Base-by-base conservation (phyloP, 768 basidiomycete genomes). In the Wakefieldia striispora region DNA sequence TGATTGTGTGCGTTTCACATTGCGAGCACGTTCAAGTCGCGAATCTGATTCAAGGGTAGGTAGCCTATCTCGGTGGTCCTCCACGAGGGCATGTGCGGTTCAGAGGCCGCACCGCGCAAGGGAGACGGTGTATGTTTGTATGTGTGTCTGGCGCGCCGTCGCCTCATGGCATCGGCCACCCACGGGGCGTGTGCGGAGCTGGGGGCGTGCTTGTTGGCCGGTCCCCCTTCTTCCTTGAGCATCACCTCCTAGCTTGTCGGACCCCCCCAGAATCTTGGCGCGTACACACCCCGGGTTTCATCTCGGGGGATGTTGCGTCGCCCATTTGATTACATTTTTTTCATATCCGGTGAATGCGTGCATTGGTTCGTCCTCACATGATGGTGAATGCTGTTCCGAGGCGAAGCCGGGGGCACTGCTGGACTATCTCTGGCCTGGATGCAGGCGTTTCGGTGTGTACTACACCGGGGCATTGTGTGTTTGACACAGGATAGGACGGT, bases 31-130 rank as follows among this genome's bases (percentile, higher is more conserved):
- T 50, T 63, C 58, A 59, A 51, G 47, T 51, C 61, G 58, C 48
- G 50, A 53, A 62, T 61, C 55, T 27, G 50, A 62, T 54, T 63
- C 52, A 46, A 57, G 55, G 61, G 58, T 42, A 38, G 31, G 20
- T 46, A 54, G 45, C 50, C 57, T 60, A 62, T 63, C 60, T 62
- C 20, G 51, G 56, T 29, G 49, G 20, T 40, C 45, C 33, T 38
- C 55, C n/a, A 24, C 2, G n/a, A 34, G 34, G 13, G 36, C 27
- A 12, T 19, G 36, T 12, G 7, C 17, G 36, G 14, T 33, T 4
- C 31, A 33, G 11, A 31, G 29, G 29, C 29, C 11, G 29, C 29
- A 33, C 31, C 14, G 31, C 31, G 31, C 31, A 14, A 13, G 13
- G 14, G 13, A 14, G 8, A 10, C n/a, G n/a, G n/a, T 35, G 31